Conservation (phyloP, 768 basidiomycete genomes). For the Cubamyces lactineus region DNA sequence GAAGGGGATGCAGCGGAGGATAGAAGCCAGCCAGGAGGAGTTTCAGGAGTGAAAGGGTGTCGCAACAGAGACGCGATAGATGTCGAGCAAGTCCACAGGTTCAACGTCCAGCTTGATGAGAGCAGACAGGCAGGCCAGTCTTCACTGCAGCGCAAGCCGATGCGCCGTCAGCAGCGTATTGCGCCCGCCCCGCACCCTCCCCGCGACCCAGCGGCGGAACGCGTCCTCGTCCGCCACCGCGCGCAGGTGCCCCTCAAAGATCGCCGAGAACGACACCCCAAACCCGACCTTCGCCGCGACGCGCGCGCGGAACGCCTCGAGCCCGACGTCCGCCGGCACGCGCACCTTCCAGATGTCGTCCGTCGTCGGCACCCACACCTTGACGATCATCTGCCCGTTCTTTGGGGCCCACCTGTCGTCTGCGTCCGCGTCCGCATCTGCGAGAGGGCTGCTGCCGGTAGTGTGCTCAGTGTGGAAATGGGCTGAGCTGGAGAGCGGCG, state of each 20-base stretch:
- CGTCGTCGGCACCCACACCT: conserved; percentile 43
- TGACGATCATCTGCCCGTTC: conserved; percentile 41
- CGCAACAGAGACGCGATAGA: background rate
- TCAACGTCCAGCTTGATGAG: no score
- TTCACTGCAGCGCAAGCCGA: conserved; percentile 22
- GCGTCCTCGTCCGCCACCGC: conserved; percentile 35
- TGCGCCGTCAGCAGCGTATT: conserved; percentile 43
- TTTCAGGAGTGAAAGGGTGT: no score
- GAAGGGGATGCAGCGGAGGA: no score
- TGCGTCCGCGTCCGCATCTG: background rate
- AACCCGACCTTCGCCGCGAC: conserved; percentile 44
- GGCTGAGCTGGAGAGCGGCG: background rate
- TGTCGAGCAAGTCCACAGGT: no score
- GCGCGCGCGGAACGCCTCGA: conserved; percentile 36
- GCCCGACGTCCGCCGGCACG: conserved; percentile 37
- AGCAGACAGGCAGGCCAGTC: background rate
- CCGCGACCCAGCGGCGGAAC: conserved; percentile 40
- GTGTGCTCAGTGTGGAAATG: background rate
- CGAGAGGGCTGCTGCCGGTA: background rate
- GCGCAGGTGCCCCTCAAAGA: conserved; percentile 24
- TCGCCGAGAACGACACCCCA: conserved; percentile 37
- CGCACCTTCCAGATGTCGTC: conserved; percentile 45
- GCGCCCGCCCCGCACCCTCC: conserved; percentile 38
- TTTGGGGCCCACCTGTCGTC: conserved; percentile 36
- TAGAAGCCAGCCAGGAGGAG: no score